Percentiles rank a stretch among this genome's conserved stretches.
These are phyloP conservation scores for Mercurialis annua DNA, from an alignment of 345 rosid species.

Conservation along the genomic window DNA sequence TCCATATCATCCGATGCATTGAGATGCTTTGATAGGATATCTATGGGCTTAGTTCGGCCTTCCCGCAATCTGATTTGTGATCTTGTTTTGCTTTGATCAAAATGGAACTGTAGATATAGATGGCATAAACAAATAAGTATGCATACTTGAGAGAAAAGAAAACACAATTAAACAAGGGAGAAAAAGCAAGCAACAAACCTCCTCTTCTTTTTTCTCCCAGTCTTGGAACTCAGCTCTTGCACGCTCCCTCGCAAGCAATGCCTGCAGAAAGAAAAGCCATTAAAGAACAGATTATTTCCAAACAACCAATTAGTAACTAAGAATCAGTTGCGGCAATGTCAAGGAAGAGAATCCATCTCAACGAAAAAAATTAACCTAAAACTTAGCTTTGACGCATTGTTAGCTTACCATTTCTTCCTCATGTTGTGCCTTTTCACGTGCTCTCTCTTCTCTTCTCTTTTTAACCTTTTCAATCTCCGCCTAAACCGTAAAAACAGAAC, in stretches of 20 bases:
- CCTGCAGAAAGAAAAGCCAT: conserved; percentile 42
- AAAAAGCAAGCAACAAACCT: conserved; percentile 39
- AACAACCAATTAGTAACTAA: background rate
- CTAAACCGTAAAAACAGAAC: conserved; percentile 34
- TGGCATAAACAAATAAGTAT: conserved; percentile 19
- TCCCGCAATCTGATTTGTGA: conserved; percentile 81
- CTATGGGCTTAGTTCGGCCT: conserved; percentile 88
- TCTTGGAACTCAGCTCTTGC: conserved; percentile 96
- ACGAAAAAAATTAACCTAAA: background rate
- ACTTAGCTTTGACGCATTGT: conserved; percentile 6
- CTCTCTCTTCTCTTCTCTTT: conserved; percentile 97
- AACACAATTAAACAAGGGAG: conserved; percentile 2
- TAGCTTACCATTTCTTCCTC: conserved; percentile 89
- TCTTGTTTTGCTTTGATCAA: conserved; percentile 93
- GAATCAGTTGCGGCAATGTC: background rate
- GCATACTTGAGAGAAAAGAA: conserved; percentile 11
- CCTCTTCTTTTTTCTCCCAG: conserved; percentile 98
- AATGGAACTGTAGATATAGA: conserved; percentile 81
- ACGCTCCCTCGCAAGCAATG: conserved; percentile 88
- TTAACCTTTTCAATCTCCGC: conserved; percentile 93
- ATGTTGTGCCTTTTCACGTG: conserved; percentile 79
- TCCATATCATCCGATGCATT: conserved; percentile 80
- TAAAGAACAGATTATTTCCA: conserved; percentile 1
- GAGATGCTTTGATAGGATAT: conserved; percentile 75
- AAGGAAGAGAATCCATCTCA: background rate